A percentile compares a stretch with the other conserved stretches of the same genome.
These are phyloP conservation scores for Magnaporthales sp. DNA, from an alignment of 2,329 filamentous ascomycete genomes.

Conservation along the genomic window DNA sequence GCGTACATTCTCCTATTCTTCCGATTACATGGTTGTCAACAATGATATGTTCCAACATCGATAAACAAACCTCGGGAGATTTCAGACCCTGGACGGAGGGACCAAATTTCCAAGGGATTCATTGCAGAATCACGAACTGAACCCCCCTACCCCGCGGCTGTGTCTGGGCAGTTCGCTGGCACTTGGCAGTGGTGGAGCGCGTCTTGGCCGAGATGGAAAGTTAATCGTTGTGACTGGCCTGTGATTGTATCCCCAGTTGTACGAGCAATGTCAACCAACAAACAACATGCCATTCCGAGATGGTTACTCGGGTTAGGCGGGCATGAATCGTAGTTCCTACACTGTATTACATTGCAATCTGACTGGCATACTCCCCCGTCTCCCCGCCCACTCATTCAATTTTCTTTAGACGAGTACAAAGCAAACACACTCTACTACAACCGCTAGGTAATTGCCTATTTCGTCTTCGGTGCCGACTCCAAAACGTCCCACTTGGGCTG, in stretches of 20 bases:
- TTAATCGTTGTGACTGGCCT: neutral
- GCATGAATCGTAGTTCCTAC: no score
- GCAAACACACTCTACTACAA: neutral
- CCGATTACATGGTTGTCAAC: neutral
- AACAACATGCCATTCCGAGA: neutral
- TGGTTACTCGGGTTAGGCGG: neutral
- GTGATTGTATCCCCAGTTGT: neutral
- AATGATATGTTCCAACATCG: no score
- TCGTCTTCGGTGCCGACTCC: neutral
- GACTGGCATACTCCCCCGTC: no score
- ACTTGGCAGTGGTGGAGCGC: neutral
- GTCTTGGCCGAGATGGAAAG: neutral
- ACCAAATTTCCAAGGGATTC: neutral
- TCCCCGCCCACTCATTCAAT: no score
- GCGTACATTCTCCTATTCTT: neutral
- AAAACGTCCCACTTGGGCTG: neutral
- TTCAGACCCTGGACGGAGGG: no score
- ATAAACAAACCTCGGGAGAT: neutral
- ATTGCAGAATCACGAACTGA: neutral
- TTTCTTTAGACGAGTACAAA: no score
- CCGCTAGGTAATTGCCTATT: neutral
- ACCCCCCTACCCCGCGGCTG: neutral
- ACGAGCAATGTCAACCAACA: neutral
- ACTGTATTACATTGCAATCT: no score
- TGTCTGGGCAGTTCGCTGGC: conserved; percentile 1